Percentiles rank a stretch among this genome's conserved stretches.
These are phyloP conservation scores for Acanthamoeba royreba DNA, from an alignment of 208 protist species.

Conservation along the genomic window DNA sequence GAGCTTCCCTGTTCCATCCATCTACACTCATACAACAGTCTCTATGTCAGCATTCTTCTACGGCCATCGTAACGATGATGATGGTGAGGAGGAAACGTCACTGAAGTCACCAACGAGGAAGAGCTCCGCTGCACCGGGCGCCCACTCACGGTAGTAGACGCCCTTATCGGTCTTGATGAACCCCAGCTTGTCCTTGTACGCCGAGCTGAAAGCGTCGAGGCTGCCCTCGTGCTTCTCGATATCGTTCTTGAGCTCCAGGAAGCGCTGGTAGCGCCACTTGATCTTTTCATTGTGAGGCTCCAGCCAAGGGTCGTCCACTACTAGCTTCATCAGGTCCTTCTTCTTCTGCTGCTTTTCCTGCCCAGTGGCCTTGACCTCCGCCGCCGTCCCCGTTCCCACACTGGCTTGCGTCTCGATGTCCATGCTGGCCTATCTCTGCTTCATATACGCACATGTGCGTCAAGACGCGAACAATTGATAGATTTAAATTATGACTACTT, in stretches of 20 bases:
- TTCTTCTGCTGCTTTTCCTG: not conserved
- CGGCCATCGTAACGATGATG: no score
- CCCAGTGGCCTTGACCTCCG: no score
- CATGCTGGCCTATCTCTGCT: no score
- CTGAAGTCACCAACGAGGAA: constrained; percentile 80
- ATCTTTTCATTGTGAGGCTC: constrained; percentile 62
- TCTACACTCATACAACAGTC: no score
- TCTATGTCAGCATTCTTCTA: no score
- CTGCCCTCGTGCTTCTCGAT: constrained; percentile 67
- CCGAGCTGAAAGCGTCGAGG: constrained; percentile 64
- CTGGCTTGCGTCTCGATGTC: no score
- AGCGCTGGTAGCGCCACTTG: constrained; percentile 17
- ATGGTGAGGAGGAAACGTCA: constrained; percentile 23
- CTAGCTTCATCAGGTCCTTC: constrained; percentile 62
- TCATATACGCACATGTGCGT: no score
- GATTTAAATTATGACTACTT: no score
- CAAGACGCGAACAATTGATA: no score
- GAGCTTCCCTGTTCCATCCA: constrained; percentile 70
- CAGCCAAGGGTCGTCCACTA: constrained; percentile 67
- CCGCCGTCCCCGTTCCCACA: not conserved
- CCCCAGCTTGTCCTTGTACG: constrained; percentile 69
- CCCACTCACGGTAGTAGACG: constrained; percentile 77
- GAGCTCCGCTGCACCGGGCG: constrained; percentile 55
- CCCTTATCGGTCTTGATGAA: constrained; percentile 54
- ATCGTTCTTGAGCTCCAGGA: not conserved